Evolutionary conservation across 1,284 basidiomycete species (phyloP).

Genomic region (Fomitopsis pinicola): DNA sequence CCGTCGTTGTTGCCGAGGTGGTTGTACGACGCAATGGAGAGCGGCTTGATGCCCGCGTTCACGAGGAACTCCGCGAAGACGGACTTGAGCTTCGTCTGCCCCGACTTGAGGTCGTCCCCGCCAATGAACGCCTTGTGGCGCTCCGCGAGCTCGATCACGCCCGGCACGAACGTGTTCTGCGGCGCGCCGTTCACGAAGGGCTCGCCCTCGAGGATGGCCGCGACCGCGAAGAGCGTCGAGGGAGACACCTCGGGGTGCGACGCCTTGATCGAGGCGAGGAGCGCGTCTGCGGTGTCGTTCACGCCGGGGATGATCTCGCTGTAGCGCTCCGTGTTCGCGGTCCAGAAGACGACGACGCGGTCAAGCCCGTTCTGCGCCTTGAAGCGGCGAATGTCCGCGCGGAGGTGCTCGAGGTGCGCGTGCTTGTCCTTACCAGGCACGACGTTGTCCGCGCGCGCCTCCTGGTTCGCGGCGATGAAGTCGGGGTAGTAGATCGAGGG

Average conservation of each 20-base stretch:
- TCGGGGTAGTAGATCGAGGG: constrained; percentile 96
- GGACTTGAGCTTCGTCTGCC: constrained; percentile 93
- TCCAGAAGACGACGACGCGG: constrained; percentile 92
- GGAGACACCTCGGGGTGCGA: constrained; percentile 94
- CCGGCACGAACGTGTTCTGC: constrained; percentile 99
- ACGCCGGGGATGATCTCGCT: constrained; percentile 91
- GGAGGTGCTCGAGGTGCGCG: constrained; percentile 89
- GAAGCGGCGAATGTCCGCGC: constrained; percentile 91
- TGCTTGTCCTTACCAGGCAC: constrained; percentile 87
- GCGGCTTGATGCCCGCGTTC: constrained; percentile 98
- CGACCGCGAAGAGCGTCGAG: constrained; percentile 93
- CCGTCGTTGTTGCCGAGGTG: constrained; percentile 99
- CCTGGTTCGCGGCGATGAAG: constrained; percentile 98
- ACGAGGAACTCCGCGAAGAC: constrained; percentile 98
- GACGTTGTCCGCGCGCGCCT: constrained; percentile 91
- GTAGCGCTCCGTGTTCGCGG: constrained; percentile 98
- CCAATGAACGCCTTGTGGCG: constrained; percentile 90
- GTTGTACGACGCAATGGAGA: constrained; percentile 97
- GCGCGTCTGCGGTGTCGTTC: constrained; percentile 91
- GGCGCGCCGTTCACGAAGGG: constrained; percentile 98
- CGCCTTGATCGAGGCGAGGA: constrained; percentile 78
- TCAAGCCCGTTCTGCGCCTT: constrained; percentile 84
- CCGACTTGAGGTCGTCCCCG: constrained; percentile 96
- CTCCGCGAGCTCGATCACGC: constrained; percentile 92
- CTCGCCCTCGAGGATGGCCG: constrained; percentile 91